Evolutionary conservation across 495 filamentous ascomycete genomes (phyloP), one percentile per base, ranked within the genome.

Genomic region (Trichoderma virens): DNA sequence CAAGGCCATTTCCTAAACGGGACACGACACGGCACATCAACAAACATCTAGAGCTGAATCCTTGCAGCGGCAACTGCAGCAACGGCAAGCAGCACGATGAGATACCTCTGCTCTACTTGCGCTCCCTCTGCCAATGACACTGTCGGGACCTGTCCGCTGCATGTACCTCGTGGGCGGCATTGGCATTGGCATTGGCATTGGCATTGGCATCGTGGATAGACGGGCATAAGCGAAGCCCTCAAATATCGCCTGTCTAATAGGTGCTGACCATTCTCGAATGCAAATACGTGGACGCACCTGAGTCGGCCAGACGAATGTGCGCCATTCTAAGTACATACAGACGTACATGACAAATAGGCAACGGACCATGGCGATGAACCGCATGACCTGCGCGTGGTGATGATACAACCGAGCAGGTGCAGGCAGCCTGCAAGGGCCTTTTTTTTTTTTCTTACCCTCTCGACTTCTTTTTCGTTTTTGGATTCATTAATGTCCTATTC

Each of bases 51-150:
- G 25, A 56, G 51, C 51, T 56, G 25, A 13, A 56, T 56, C 51
- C 51, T 13, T 56, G 51, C 51, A 56, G 51, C 51, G 11, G 51
- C 51, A 56, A 30, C 51, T 56, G 51, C 51, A 56, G 51, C 51
- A 56, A 56, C 51, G 27, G 51, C 25, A 6, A 23, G 1, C 20
- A 20, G 20, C 20, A 23, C 18, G 20, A 47, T 5, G n/a, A 5
- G 39, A 1, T n/a, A 43, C 11, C 39, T 43, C 4, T n/a, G 13
- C 0, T 6, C 13, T 1, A 35, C 5, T 4, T 35, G 11, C 4
- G 34, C 11, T 43, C 11, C 39, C 39, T 43, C 2, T 18, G n/a
- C 16, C 39, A 43, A n/a, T 43, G 11, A 4, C 39, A n/a, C n/a
- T n/a, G n/a, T n/a, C n/a, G n/a, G n/a, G n/a, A n/a, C n/a, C n/a